Base-by-base conservation (phyloP, 352 stramenopile species). In the Phytophthora kernoviae region DNA sequence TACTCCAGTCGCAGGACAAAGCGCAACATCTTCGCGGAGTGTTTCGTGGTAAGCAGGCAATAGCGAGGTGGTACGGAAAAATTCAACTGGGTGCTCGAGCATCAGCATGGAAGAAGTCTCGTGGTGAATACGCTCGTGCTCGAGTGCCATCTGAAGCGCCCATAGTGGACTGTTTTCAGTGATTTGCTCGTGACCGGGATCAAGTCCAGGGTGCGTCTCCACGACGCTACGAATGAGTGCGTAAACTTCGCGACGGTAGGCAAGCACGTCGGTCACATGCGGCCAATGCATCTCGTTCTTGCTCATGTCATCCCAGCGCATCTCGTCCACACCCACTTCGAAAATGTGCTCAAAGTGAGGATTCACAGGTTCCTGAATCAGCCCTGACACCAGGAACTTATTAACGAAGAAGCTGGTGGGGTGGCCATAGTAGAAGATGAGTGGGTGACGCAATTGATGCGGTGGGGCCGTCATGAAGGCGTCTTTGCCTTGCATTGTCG, bases 401-500 rank as follows among this genome's bases (percentile, higher is more conserved):
- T 99, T 99, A 50, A 98, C 85, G 68, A 97, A 99, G 45, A 99
- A 93, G 60, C 86, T 91, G 4, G 96, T 96, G 4, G 96, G 91
- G 57, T 99, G 97, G 42, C 96, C 97, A 72, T 99, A 99, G 79
- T 99, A 99, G 62, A 99, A 99, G 45, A 99, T 98, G 62, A 99
- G 84, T 20, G 96, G 96, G 71, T 99, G 97, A 30, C 97, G 92
- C 30, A 99, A 72, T 27, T 96, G 84, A 71, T 98, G 94, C 42
- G 93, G 85, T 37, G 95, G 93, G 43, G 95, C 79, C 47, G 90
- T 91, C 64, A 92, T 90, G 62, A 98, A 98, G 18, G 85, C 83
- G 55, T 93, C 82, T 46, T 96, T 82, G 50, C 91, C 91, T 54
- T 98, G 93, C 32, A 98, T 68, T 32, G 84, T 87, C 21, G 90